phyloP scores from a whole-genome alignment of 2,329 filamentous ascomycete genomes.

The Thielaviopsis populi region DNA sequence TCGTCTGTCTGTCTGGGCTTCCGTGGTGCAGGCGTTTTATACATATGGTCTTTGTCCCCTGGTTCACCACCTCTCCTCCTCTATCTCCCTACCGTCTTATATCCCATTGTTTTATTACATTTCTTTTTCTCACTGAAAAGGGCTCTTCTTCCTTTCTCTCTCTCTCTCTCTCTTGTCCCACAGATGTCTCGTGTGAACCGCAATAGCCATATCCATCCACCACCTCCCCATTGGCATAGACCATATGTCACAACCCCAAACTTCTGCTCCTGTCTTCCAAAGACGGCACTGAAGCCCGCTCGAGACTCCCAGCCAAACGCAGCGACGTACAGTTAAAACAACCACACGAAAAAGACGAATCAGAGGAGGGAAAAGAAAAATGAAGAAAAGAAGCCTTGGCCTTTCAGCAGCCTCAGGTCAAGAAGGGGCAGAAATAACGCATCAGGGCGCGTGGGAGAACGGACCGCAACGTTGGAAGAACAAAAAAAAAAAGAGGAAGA shows the following conservation, averaged over 20 bases:
- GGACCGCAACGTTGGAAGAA: background rate
- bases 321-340: background rate
- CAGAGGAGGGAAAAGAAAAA: background rate
- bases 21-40: conserved; percentile 10
- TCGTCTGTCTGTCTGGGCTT: conserved; percentile 8
- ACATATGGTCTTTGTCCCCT: conserved; percentile 14
- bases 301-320: background rate
- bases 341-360: background rate
- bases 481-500: background rate
- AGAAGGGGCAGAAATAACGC: too few species aligned
- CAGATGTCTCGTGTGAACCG: conserved; percentile 7
- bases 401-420: too few species aligned
- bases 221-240: background rate
- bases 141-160: background rate
- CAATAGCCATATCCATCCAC: background rate
- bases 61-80: conserved; percentile 8
- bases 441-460: too few species aligned
- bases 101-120: conserved; percentile 16
- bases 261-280: background rate
- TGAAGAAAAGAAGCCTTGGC: background rate
- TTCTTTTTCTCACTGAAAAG: conserved; percentile 11
- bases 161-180: background rate
- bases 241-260: background rate
- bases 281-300: background rate
- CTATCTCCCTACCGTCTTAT: conserved; percentile 14